Base-by-base conservation (phyloP, 2,329 filamentous ascomycete species). In the Fusarium tupiense region DNA sequence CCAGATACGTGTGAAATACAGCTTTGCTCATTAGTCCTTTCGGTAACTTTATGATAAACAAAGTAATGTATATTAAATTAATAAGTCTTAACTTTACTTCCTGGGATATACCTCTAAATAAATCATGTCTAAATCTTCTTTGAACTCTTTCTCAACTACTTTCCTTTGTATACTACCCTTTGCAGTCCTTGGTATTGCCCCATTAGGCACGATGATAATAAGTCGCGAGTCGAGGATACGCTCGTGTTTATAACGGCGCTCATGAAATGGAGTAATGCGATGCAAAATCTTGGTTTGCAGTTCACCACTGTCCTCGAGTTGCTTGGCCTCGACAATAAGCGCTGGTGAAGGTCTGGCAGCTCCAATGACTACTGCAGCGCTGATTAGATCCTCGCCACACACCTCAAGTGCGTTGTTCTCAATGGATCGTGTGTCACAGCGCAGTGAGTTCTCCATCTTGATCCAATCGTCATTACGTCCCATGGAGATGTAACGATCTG, bases 61-160 rank as follows among this genome's bases (percentile, higher is more conserved):
- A 33, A 6, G 5, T 14, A 1, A 33, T 33, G 16, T 35, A 16
- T 35, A 16, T 16, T 1, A 8, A 2, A 35, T 20, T 22, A 1
- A 16, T 49, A 7, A 3, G 10, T 16, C 46, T 49, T 26, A 16
- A 14, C 0, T 31, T 49, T 14, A 2, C 16, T 11, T 24, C 5
- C 22, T 35, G 5, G 13, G 49, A 16, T 35, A 52, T 0, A 38
- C n/a, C 17, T 53, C 17, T 5, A 3, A 38, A 7, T 38, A 53
- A n/a, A 53, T 38, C 22, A n/a, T 24, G 11, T 53, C 33, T n/a
- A 53, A 20, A 11, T 37, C 50, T 37, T 38, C 20, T 24, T 53
- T 22, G 10, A 53, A 53, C 31, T 53, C 11, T 24, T 19, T 38
- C 33, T 53, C 7, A 19, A 26, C 16, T 1, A 53, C 17, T 7